phyloP scores from a whole-genome alignment of 805 yeast species.

The Metschnikowia bowlesiae region DNA sequence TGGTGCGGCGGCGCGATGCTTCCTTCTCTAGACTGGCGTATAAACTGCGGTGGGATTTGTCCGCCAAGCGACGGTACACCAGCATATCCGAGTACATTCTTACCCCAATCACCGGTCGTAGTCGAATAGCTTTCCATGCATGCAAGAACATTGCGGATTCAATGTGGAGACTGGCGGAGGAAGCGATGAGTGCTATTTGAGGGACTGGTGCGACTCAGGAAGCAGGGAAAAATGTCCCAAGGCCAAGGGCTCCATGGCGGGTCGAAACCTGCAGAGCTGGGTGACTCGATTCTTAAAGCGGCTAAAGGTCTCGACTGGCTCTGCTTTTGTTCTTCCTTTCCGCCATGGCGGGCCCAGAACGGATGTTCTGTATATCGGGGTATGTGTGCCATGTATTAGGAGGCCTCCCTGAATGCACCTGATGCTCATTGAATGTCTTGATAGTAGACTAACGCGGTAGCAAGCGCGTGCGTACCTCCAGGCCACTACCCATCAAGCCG shows the following conservation, averaged over 20 bases:
- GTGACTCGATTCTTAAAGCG: too few relatives aligned
- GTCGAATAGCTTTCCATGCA: neutral
- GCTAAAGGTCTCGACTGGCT: too few relatives aligned
- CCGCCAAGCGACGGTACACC: constrained; percentile 16
- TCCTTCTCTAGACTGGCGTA: constrained; percentile 16
- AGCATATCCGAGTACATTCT: neutral
- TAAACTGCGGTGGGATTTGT: constrained; percentile 15
- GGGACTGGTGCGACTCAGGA: neutral
- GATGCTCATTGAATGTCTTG: neutral
- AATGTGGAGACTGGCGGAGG: neutral
- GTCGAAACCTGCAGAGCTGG: too few relatives aligned
- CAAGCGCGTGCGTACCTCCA: neutral
- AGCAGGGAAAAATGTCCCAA: too few relatives aligned
- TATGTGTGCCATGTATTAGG: too few relatives aligned
- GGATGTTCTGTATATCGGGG: too few relatives aligned
- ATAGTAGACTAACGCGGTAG: neutral
- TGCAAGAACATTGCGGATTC: neutral
- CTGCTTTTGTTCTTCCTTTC: too few relatives aligned
- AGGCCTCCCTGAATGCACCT: too few relatives aligned
- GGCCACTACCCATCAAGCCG: neutral
- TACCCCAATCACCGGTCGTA: neutral
- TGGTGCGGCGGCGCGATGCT: constrained; percentile 6
- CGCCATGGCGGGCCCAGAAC: too few relatives aligned
- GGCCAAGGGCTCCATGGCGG: too few relatives aligned
- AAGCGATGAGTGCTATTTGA: neutral